Base-by-base conservation (phyloP, 345 rosid species). In the Syzygium aqueum region DNA sequence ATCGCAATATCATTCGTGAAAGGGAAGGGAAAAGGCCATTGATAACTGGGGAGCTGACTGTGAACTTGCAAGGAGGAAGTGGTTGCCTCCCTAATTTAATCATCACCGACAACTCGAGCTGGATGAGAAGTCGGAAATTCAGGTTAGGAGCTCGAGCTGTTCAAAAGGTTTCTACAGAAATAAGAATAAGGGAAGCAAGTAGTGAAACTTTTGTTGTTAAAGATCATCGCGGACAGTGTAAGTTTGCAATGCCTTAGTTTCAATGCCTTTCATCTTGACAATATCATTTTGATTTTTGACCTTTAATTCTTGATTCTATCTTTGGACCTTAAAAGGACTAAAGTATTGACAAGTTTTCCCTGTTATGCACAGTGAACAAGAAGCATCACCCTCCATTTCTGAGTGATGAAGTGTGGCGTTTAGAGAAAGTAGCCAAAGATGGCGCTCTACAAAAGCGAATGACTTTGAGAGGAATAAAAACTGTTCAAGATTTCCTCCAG, bases 161-260 rank as follows among this genome's bases (percentile, higher is more conserved):
- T 8, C 85, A n/a, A 22, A 89, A 61, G 63, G 54, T 46, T 46
- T 84, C 89, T 49, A 59, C 77, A 22, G 90, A 88, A 59, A 23
- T 86, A 40, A 89, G 90, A 86, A 63, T 92, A 46, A 88, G 89
- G 40, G 94, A 90, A 87, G 94, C 90, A 2, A 88, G 87, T 51
- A 92, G 92, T n/a, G 91, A 87, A 53, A 87, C 92, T 52, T 92
- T 92, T n/a, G 17, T 86, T 14, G 94, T 92, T 14, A 92, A 91
- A 87, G 94, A 92, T 61, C 92, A 92, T 30, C 90, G 94, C 1
- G 94, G 94, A 73, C 92, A 91, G 86, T 11, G 94, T 92, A 88
- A 85, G 91, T 54, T 57, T 77, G 40, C 77, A 28, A 63, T 63
- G 37, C n/a, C n/a, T n/a, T n/a, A n/a, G n/a, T n/a, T n/a, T n/a